phyloP scores from a whole-genome alignment of 345 rosid species.

The Cardiospermum halicacabum region DNA sequence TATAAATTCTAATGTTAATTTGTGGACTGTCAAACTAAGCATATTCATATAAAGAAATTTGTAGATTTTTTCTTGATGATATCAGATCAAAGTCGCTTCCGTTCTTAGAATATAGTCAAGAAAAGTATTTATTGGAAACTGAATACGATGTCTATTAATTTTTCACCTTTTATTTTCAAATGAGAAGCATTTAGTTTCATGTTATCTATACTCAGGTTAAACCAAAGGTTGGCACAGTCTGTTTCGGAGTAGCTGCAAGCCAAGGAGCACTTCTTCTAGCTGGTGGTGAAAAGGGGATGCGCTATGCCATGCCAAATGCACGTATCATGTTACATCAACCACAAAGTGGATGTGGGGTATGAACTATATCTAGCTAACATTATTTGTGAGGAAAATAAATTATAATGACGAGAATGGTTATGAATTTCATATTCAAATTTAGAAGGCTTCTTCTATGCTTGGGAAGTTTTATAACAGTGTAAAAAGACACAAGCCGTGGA shows the following conservation, averaged over 20 bases:
- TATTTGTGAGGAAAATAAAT: background rate
- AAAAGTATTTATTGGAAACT: background rate
- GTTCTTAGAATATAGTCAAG: background rate
- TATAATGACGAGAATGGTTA: background rate
- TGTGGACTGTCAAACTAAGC: background rate
- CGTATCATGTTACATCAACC: constrained; percentile 96
- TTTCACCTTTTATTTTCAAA: background rate
- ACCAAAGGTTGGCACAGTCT: constrained; percentile 91
- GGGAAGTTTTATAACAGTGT: background rate
- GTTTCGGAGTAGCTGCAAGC: constrained; percentile 96
- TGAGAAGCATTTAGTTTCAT: background rate
- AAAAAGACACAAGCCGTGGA: background rate
- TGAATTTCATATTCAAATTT: background rate
- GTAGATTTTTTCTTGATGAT: background rate
- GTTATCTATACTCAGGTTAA: constrained; percentile 56
- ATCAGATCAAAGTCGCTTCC: background rate
- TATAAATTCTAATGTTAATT: background rate
- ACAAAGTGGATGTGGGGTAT: constrained; percentile 86
- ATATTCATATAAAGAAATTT: background rate
- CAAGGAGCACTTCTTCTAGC: constrained; percentile 92
- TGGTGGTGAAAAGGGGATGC: constrained; percentile 97
- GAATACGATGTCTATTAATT: background rate
- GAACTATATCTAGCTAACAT: constrained; percentile 12
- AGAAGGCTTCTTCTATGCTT: background rate
- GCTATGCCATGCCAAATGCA: constrained; percentile 93